phyloP scores from a whole-genome alignment of 495 filamentous ascomycete species.

The Aspergillus taichungensis region DNA sequence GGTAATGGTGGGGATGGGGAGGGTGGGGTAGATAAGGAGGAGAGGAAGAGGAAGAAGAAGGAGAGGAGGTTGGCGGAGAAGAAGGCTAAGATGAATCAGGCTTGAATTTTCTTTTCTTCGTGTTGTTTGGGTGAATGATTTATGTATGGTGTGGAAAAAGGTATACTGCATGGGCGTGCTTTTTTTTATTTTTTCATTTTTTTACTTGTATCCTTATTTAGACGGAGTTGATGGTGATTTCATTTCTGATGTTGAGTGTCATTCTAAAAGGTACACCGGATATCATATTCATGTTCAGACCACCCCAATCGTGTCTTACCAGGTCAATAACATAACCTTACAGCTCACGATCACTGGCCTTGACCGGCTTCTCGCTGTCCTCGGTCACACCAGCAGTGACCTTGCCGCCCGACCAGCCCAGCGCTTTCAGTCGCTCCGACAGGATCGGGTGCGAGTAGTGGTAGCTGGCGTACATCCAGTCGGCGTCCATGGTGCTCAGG shows the following conservation, averaged over 20 bases:
- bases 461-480: slow-evolving; percentile 96
- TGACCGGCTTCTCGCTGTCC: slow-evolving; percentile 45
- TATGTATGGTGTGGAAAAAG: not conserved
- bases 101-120: slow-evolving; percentile 10
- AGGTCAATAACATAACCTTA: slow-evolving; percentile 16
- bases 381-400: slow-evolving; percentile 39
- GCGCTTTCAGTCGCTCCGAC: slow-evolving; percentile 80
- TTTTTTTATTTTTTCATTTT: too few species aligned
- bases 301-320: too few species aligned
- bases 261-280: too few species aligned
- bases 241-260: too few species aligned
- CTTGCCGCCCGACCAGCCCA: slow-evolving; percentile 69
- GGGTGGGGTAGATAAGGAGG: slow-evolving; percentile 35
- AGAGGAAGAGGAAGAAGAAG: slow-evolving; percentile 43
- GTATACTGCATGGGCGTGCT: not conserved
- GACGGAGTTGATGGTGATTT: too few species aligned
- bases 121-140: too few species aligned
- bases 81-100: slow-evolving; percentile 31
- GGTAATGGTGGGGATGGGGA: slow-evolving; percentile 17
- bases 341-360: slow-evolving; percentile 51
- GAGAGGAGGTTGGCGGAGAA: slow-evolving; percentile 38
- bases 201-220: too few species aligned
- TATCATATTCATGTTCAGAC: too few species aligned
- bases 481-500: slow-evolving; percentile 95
- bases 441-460: slow-evolving; percentile 97